phyloP scores from a whole-genome alignment of 257 asterid genomes.

The Asclepias syriaca region DNA sequence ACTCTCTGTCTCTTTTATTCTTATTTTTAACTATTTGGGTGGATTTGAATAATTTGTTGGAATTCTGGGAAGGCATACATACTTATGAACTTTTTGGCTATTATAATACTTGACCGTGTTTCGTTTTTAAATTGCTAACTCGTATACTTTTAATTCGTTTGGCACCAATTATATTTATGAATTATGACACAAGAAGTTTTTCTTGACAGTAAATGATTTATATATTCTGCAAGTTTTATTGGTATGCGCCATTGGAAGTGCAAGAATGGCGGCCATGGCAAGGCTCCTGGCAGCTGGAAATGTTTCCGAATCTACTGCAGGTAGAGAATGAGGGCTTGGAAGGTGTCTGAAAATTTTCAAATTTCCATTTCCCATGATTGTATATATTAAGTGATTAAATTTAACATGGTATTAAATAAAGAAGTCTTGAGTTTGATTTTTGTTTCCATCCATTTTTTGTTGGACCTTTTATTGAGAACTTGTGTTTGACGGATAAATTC shows the following conservation, averaged over 20 bases:
- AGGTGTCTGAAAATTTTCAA: too few relatives aligned
- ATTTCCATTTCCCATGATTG: too few relatives aligned
- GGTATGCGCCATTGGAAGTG: constrained; percentile 70
- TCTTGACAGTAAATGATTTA: constrained; percentile 17
- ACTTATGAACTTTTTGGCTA: neutral
- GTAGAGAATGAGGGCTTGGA: constrained; percentile 25
- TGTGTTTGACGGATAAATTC: too few relatives aligned
- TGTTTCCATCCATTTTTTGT: too few relatives aligned
- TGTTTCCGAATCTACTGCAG: constrained; percentile 44
- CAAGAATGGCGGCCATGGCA: constrained; percentile 75
- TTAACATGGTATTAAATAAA: too few relatives aligned
- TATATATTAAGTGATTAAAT: too few relatives aligned
- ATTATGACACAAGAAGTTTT: neutral
- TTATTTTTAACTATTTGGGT: neutral
- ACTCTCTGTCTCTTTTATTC: too few relatives aligned
- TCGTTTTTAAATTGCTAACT: neutral
- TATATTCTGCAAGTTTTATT: constrained; percentile 34
- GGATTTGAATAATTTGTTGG: neutral
- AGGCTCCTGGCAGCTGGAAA: constrained; percentile 55
- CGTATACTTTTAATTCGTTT: neutral
- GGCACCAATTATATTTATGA: neutral
- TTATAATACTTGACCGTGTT: neutral
- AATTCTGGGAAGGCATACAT: neutral
- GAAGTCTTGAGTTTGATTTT: too few relatives aligned
- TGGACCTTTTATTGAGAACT: too few relatives aligned